Evolutionary conservation across 768 basidiomycete genomes (phyloP), one percentile per base, ranked within the genome.

Genomic region (Lanmaoa pseudosensibilis): DNA sequence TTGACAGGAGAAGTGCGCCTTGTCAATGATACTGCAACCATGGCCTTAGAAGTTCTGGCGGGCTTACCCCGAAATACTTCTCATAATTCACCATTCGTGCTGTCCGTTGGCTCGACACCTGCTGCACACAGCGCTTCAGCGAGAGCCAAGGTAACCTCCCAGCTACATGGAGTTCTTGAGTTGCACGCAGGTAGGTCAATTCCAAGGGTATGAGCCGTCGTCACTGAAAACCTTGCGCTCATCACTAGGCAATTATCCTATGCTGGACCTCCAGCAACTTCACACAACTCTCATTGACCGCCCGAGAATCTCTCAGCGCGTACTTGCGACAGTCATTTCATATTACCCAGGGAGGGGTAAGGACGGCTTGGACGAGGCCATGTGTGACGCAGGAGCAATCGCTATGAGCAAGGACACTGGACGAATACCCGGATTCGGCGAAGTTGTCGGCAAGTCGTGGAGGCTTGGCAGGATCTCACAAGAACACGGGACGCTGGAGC

Each of bases 381-480:
- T 93, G 75, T 85, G 85, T 79, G 92, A 96, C 71, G 88, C 87
- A 9, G 93, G 92, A 7, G 90, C 83, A 2, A 83, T 93, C 57
- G 92, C 90, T 4, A 88, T 95, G 76, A 92, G 89, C 69, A 93
- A 92, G 72, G 93, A 94, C 69, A 86, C 79, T 1, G 93, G 92
- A 0, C 87, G 83, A 3, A 84, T 80, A 27, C 81, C 81, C 10
- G 85, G 83, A 5, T 92, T 79, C 65, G 92, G 93, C 5, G 83
- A 88, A 34, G 81, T 92, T 3, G 69, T 90, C 38, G 85, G 84
- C 11, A 81, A 78, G 65, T 72, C 78, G 8, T 90, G 88, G 88
- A 71, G 73, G 53, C 72, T 91, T 37, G 80, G 79, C n/a, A 76
- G 82, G 59, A 81, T 87, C 50, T 84, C 85, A 9, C 87, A 90